Percentiles rank a stretch among this genome's conserved stretches.
Conservation (phyloP, 2,329 filamentous ascomycete genomes). For the Phialophora tarda region DNA sequence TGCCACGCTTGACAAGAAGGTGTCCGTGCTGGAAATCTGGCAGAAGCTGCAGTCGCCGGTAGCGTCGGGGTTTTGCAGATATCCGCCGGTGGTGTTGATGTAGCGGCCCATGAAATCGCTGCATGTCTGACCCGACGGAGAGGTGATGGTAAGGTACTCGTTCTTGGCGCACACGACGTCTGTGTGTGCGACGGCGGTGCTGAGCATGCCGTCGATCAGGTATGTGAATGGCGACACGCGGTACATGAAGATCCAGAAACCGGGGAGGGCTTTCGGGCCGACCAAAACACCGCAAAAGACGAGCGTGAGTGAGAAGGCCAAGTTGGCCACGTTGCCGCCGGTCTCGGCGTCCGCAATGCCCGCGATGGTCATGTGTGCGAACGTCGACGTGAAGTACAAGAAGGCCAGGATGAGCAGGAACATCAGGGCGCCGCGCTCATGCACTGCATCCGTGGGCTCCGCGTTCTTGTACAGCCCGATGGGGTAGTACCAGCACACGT, state of each 20-base stretch:
- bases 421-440: constrained; percentile 67
- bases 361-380: constrained; percentile 75
- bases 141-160: constrained; percentile 69
- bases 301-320: constrained; percentile 64
- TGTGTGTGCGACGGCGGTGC: constrained; percentile 71
- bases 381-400: constrained; percentile 73
- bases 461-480: constrained; percentile 56
- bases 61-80: constrained; percentile 56
- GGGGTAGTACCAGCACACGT: constrained; percentile 71
- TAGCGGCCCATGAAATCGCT: constrained; percentile 62
- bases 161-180: constrained; percentile 69
- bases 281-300: constrained; percentile 69
- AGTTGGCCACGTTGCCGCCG: constrained; percentile 66
- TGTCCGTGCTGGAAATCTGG: constrained; percentile 52
- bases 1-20: constrained; percentile 51
- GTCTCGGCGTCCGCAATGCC: constrained; percentile 72
- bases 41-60: constrained; percentile 59
- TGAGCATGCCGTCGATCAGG: constrained; percentile 73
- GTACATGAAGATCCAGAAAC: constrained; percentile 82
- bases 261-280: constrained; percentile 62
- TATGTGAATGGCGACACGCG: constrained; percentile 81
- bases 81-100: constrained; percentile 55
- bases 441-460: constrained; percentile 46
- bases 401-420: constrained; percentile 69
- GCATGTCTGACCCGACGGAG: constrained; percentile 66